Evolutionary conservation across 2,329 filamentous ascomycete genomes (phyloP).

Genomic region (Penicillium sp.): DNA sequence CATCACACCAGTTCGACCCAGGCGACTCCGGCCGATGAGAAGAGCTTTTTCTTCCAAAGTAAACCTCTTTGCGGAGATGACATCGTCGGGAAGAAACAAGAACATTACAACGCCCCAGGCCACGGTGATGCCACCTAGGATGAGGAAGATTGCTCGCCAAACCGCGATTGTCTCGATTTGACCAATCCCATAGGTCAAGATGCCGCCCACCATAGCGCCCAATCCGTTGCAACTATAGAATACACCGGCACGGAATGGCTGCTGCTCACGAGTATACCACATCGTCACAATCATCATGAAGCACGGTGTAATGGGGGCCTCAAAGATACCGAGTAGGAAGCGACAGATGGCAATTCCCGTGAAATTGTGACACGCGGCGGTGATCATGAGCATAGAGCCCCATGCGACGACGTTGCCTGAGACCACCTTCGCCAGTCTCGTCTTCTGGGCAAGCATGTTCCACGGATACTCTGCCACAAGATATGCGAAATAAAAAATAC

Average conservation of each 20-base stretch:
- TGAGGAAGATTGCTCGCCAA: slow-evolving; percentile 48
- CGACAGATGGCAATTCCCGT: slow-evolving; percentile 45
- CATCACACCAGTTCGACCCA: slow-evolving; percentile 46
- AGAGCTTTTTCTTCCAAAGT: slow-evolving; percentile 45
- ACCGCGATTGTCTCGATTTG: slow-evolving; percentile 44
- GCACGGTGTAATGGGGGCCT: slow-evolving; percentile 49
- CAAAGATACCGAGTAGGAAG: slow-evolving; percentile 49
- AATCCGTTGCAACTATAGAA: slow-evolving; percentile 45
- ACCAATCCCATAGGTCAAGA: slow-evolving; percentile 38
- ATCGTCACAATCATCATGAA: slow-evolving; percentile 53
- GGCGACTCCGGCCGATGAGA: slow-evolving; percentile 40
- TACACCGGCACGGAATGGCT: slow-evolving; percentile 48
- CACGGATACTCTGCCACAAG: slow-evolving; percentile 46
- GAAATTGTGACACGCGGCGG: slow-evolving; percentile 44
- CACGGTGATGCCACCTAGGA: slow-evolving; percentile 46
- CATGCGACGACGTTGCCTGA: slow-evolving; percentile 41
- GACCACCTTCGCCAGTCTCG: slow-evolving; percentile 25
- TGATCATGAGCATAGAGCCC: slow-evolving; percentile 47
- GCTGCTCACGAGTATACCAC: slow-evolving; percentile 50
- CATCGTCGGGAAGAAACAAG: slow-evolving; percentile 45
- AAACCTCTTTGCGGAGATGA: slow-evolving; percentile 44
- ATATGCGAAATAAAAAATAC: slow-evolving; percentile 56
- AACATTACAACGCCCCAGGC: slow-evolving; percentile 42
- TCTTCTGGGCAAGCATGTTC: slow-evolving; percentile 33
- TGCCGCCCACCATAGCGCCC: slow-evolving; percentile 34